phyloP scores from a whole-genome alignment of 1,284 basidiomycete species.

The Boletus sp. region DNA sequence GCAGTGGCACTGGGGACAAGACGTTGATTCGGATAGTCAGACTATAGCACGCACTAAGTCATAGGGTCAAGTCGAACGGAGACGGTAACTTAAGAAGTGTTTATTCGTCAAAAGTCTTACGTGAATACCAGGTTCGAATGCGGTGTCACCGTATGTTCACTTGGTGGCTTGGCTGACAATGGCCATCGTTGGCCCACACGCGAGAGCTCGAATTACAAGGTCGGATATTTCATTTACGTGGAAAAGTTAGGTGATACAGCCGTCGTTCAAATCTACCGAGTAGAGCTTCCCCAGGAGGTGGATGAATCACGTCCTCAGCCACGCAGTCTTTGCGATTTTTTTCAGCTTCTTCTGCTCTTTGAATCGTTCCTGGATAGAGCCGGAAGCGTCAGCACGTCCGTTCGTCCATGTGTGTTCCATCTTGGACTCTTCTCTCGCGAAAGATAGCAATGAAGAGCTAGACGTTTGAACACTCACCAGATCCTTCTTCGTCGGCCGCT shows the following conservation, averaged over 20 bases:
- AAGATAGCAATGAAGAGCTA: slow-evolving; percentile 16
- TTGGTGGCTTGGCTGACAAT: not conserved
- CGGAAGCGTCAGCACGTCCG: slow-evolving; percentile 31
- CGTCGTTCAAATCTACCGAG: not conserved
- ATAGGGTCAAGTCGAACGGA: too few species aligned
- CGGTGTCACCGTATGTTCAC: too few species aligned
- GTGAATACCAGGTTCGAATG: too few species aligned
- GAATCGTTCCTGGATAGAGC: slow-evolving; percentile 72
- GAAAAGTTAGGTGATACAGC: slow-evolving; percentile 19
- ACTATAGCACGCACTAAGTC: too few species aligned
- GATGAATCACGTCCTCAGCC: slow-evolving; percentile 67
- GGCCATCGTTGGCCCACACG: not conserved
- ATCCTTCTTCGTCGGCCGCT: slow-evolving; percentile 83
- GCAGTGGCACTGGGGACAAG: too few species aligned
- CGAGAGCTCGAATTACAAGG: not conserved
- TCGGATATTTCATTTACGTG: slow-evolving; percentile 6
- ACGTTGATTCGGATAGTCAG: too few species aligned
- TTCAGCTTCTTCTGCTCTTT: slow-evolving; percentile 84
- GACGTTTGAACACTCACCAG: slow-evolving; percentile 53
- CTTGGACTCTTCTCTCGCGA: slow-evolving; percentile 29
- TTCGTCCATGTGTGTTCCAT: slow-evolving; percentile 22
- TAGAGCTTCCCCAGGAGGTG: not conserved
- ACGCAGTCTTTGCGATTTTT: slow-evolving; percentile 87
- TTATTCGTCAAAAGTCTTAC: too few species aligned
- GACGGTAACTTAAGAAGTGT: too few species aligned